Evolutionary conservation across 2,329 filamentous ascomycete genomes (phyloP).

Genomic region (Rhinocladiella similis): DNA sequence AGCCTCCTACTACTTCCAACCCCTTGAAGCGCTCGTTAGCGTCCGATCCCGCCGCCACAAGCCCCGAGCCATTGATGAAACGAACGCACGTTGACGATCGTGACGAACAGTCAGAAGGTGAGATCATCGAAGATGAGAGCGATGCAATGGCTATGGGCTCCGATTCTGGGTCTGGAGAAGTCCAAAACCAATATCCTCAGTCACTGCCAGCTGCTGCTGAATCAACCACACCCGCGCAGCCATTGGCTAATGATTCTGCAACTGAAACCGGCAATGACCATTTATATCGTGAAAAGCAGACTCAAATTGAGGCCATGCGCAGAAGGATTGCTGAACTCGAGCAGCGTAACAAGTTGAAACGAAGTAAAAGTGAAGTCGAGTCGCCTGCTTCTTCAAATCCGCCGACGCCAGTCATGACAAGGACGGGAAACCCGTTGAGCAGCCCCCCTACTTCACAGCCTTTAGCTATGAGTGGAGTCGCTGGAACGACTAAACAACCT

Average conservation of each 20-base stretch:
- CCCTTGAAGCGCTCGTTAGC: conserved; percentile 9
- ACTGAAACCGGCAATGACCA: conserved; percentile 40
- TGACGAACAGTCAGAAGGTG: conserved; percentile 21
- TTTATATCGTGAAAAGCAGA: conserved; percentile 46
- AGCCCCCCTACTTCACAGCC: conserved; percentile 10
- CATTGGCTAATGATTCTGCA: background rate
- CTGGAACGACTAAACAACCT: background rate
- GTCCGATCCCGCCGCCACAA: conserved; percentile 1
- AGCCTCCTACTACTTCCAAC: background rate
- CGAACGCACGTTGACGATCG: conserved; percentile 26
- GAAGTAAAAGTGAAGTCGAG: conserved; percentile 37
- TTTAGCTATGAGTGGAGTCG: background rate
- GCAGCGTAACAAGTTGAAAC: conserved; percentile 44
- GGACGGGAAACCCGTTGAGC: conserved; percentile 6
- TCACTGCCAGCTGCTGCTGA: conserved; percentile 22
- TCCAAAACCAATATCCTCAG: background rate
- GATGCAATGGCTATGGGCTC: conserved; percentile 6
- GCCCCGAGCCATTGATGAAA: conserved; percentile 9
- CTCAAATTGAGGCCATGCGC: conserved; percentile 50
- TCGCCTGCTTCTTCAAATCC: conserved; percentile 35
- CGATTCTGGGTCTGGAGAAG: conserved; percentile 8
- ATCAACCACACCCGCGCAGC: conserved; percentile 8
- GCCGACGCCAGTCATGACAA: conserved; percentile 18
- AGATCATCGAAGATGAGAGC: conserved; percentile 20
- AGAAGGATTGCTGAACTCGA: conserved; percentile 53